Conservation (phyloP, 2,329 filamentous ascomycete genomes). For the Corynespora cassiicola region DNA sequence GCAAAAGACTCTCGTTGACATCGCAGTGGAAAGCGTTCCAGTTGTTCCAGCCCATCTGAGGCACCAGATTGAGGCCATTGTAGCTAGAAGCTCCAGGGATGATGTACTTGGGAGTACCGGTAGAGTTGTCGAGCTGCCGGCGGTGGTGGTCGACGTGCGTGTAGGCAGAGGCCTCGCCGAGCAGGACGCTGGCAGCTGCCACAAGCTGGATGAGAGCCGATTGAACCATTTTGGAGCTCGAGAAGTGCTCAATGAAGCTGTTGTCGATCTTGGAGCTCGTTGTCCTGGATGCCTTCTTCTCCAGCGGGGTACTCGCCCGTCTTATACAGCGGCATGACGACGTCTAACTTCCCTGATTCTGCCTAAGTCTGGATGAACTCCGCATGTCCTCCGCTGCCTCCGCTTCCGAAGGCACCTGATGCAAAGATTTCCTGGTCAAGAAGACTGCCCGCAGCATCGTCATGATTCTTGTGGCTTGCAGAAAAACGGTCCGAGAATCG, state of each 20-base stretch:
- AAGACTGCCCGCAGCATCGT: constrained; percentile 14
- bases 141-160: constrained; percentile 11
- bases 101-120: constrained; percentile 18
- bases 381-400: constrained; percentile 2
- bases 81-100: constrained; percentile 27
- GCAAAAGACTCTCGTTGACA: constrained; percentile 53
- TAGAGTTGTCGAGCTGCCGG: constrained; percentile 19
- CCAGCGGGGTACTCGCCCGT: background rate
- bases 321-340: background rate
- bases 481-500: constrained; percentile 13
- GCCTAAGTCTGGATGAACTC: too few species aligned
- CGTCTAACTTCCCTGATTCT: background rate
- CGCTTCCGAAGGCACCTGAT: constrained; percentile 6
- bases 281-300: background rate
- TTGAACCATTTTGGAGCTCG: constrained; percentile 11
- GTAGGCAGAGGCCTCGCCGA: constrained; percentile 14
- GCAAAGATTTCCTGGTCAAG: constrained; percentile 10
- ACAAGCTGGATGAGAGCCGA: constrained; percentile 5
- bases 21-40: constrained; percentile 51
- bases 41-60: constrained; percentile 49
- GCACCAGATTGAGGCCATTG: constrained; percentile 45
- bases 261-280: background rate
- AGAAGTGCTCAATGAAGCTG: background rate
- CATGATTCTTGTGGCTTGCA: constrained; percentile 8
- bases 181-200: constrained; percentile 10